A percentile compares a stretch with the other conserved stretches of the same genome.
These are phyloP conservation scores for Selenicereus undatus DNA, from an alignment of 148 eudicot genomes.

Conservation along the genomic window DNA sequence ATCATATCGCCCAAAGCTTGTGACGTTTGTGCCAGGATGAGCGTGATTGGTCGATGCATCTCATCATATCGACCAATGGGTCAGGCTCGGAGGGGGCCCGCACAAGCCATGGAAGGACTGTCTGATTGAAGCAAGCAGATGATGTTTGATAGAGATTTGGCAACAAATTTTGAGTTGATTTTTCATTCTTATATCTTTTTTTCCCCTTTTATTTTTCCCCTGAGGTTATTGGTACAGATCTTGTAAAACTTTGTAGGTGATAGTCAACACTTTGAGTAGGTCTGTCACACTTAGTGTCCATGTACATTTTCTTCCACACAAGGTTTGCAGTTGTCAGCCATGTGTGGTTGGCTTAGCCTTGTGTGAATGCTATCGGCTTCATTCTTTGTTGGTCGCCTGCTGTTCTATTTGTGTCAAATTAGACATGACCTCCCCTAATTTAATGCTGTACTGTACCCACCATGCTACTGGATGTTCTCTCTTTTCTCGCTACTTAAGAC, in stretches of 20 bases:
- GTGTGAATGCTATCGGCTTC: neutral
- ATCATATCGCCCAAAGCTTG: neutral
- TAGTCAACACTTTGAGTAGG: neutral
- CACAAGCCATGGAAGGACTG: neutral
- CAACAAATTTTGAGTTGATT: neutral
- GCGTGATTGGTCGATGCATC: neutral
- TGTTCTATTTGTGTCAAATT: neutral
- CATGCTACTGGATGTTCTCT: no score
- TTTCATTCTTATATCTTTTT: neutral
- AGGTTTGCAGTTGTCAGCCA: neutral
- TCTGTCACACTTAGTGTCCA: conserved; percentile 2
- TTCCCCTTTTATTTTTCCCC: neutral
- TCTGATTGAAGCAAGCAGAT: conserved; percentile 1
- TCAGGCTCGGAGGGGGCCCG: neutral
- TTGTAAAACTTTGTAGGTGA: neutral
- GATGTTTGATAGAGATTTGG: neutral
- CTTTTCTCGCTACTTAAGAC: neutral
- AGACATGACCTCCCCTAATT: neutral
- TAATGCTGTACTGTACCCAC: neutral
- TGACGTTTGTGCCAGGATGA: neutral
- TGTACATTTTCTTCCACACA: neutral
- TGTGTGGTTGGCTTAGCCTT: neutral
- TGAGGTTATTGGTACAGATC: neutral
- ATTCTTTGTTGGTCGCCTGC: neutral
- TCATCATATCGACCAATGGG: neutral